phyloP scores from a whole-genome alignment of 805 yeast species.

The Ogataea populi-albae region DNA sequence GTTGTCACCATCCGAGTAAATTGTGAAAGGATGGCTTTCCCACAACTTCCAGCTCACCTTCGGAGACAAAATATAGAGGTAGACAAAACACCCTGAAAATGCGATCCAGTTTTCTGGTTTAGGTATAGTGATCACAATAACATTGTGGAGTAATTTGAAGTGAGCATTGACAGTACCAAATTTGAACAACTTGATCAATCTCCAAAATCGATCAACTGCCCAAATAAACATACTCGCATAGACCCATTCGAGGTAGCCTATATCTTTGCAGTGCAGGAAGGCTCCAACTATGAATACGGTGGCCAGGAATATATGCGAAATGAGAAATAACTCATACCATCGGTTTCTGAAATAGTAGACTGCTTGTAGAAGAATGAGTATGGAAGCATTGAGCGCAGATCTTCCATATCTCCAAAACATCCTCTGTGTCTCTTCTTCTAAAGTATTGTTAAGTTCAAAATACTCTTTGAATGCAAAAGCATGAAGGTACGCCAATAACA shows the following conservation, averaged over 20 bases:
- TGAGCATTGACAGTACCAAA: constrained; percentile 26
- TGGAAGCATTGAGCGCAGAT: constrained; percentile 38
- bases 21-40: constrained; percentile 68
- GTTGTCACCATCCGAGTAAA: constrained; percentile 20
- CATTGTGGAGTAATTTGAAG: constrained; percentile 18
- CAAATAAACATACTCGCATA: constrained; percentile 38
- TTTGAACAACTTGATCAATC: constrained; percentile 34
- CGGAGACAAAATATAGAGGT: constrained; percentile 42
- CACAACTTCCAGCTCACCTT: constrained; percentile 40
- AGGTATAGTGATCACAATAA: constrained; percentile 33
- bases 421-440: constrained; percentile 8
- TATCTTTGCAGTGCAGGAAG: constrained; percentile 40
- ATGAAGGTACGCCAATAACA: constrained; percentile 30
- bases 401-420: constrained; percentile 19
- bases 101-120: constrained; percentile 45
- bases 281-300: constrained; percentile 44
- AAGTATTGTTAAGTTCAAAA: constrained; percentile 3
- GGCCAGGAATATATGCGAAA: constrained; percentile 45
- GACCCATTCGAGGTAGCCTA: constrained; percentile 43
- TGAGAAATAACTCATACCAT: constrained; percentile 46
- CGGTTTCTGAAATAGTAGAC: constrained; percentile 42
- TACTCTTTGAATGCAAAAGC: constrained; percentile 33
- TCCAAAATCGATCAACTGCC: constrained; percentile 39
- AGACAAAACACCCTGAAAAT: constrained; percentile 59
- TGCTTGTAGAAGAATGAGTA: constrained; percentile 44